These are phyloP conservation scores for Elaeagnus macrophylla DNA, from an alignment of 306 rosid species.

Conservation along the genomic window DNA sequence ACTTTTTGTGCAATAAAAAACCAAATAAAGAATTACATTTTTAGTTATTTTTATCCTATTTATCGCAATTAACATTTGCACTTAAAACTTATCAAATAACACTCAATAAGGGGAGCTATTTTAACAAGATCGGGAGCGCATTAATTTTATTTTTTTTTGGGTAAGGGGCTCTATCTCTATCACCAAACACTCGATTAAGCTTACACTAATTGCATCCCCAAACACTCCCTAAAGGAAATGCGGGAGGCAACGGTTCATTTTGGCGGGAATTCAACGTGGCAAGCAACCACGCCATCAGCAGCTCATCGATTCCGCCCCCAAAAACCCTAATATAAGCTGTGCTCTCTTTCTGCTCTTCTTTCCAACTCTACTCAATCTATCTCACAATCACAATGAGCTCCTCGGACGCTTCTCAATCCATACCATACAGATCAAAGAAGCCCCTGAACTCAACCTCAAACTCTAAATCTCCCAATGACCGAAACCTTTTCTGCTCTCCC, in stretches of 20 bases:
- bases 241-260: conserved; percentile 50
- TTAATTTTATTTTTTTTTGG: too few species aligned
- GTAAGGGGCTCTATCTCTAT: too few species aligned
- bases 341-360: background rate
- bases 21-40: too few species aligned
- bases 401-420: conserved; percentile 19
- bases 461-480: conserved; percentile 15
- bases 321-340: background rate
- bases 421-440: conserved; percentile 37
- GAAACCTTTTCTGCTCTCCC: conserved; percentile 21
- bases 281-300: conserved; percentile 4
- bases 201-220: background rate
- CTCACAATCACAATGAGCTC: conserved; percentile 28
- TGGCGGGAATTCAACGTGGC: conserved; percentile 58
- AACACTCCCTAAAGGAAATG: conserved; percentile 4
- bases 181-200: too few species aligned
- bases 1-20: too few species aligned
- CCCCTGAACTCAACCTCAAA: conserved; percentile 16
- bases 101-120: too few species aligned
- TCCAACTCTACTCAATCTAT: background rate
- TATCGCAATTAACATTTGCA: too few species aligned
- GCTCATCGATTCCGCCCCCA: conserved; percentile 12
- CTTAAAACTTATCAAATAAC: too few species aligned
- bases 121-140: too few species aligned
- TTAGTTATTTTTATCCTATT: too few species aligned